phyloP scores from a whole-genome alignment of 2,329 filamentous ascomycete species.

The Botryotinia calthae region DNA sequence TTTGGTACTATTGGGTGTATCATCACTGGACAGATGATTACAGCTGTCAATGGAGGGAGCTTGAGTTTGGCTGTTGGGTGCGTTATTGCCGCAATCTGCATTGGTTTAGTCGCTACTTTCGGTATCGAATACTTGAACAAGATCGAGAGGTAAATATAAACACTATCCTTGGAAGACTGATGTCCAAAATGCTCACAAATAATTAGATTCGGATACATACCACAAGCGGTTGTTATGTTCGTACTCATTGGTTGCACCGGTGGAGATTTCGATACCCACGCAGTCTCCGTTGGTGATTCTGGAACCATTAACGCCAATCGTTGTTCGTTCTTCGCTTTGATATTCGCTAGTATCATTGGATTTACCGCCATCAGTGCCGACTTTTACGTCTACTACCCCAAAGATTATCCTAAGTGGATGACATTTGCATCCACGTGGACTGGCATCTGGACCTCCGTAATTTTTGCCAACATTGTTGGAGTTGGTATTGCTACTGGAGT shows the following conservation, averaged over 20 bases:
- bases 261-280: slow-evolving; percentile 51
- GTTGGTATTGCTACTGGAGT: slow-evolving; percentile 26
- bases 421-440: slow-evolving; percentile 25
- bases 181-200: not conserved
- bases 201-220: slow-evolving; percentile 47
- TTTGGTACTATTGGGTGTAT: slow-evolving; percentile 58
- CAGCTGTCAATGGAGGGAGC: slow-evolving; percentile 23
- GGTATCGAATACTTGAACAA: slow-evolving; percentile 24
- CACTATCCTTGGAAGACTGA: not conserved
- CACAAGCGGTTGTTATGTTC: slow-evolving; percentile 54
- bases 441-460: slow-evolving; percentile 22
- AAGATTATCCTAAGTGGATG: slow-evolving; percentile 33
- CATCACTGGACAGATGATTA: slow-evolving; percentile 28
- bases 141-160: slow-evolving; percentile 19
- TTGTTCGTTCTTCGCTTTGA: slow-evolving; percentile 50
- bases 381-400: slow-evolving; percentile 29
- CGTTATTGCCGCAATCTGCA: slow-evolving; percentile 28
- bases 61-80: slow-evolving; percentile 13
- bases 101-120: slow-evolving; percentile 23
- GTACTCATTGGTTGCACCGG: slow-evolving; percentile 57
- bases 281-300: slow-evolving; percentile 47
- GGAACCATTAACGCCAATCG: slow-evolving; percentile 50
- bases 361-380: slow-evolving; percentile 26
- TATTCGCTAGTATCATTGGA: slow-evolving; percentile 40
- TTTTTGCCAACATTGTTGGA: slow-evolving; percentile 25